phyloP scores from a whole-genome alignment of 345 rosid species.

The Acer negundo region DNA sequence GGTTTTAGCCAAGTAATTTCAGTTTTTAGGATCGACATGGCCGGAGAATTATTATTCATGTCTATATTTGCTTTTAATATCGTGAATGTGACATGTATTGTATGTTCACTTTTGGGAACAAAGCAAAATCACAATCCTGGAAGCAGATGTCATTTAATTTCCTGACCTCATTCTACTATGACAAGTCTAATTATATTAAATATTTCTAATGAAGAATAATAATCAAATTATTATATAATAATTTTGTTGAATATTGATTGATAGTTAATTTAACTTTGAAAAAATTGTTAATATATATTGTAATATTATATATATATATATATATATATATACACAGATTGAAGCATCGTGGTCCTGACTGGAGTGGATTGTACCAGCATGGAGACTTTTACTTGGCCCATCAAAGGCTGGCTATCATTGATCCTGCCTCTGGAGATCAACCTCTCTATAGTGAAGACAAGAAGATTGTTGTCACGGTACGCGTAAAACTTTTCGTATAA shows the following conservation, averaged over 20 bases:
- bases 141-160: too few species aligned
- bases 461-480: conserved; percentile 78
- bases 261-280: too few species aligned
- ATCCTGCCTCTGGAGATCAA: conserved; percentile 96
- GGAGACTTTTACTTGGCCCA: conserved; percentile 78
- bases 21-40: too few species aligned
- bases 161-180: neutral
- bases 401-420: conserved; percentile 88
- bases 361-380: conserved; percentile 91
- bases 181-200: neutral
- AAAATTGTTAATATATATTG: neutral
- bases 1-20: too few species aligned
- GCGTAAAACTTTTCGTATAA: neutral
- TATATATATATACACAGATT: conserved; percentile 39
- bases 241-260: too few species aligned
- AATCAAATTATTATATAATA: neutral
- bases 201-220: neutral
- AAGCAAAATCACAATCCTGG: neutral
- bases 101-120: too few species aligned
- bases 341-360: conserved; percentile 98
- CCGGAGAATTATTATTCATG: too few species aligned
- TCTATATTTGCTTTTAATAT: too few species aligned
- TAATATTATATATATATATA: neutral
- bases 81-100: too few species aligned
- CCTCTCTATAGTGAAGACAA: conserved; percentile 90